These are phyloP conservation scores for Russula ochroleuca DNA, from an alignment of 768 basidiomycete species.

Conservation along the genomic window DNA sequence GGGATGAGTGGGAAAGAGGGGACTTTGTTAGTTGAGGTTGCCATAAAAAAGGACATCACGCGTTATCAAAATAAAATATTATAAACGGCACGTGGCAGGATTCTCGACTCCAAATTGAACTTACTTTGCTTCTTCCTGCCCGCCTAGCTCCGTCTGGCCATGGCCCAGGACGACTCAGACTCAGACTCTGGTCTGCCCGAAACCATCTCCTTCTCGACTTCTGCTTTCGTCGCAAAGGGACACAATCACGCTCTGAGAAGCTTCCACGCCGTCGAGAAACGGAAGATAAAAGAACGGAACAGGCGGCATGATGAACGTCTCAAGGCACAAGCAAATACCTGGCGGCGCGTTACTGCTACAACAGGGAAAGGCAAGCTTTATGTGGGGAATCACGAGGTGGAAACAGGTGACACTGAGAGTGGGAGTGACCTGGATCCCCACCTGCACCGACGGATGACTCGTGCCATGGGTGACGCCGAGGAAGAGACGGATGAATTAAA, in stretches of 20 bases:
- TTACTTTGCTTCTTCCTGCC: background rate
- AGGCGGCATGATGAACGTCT: constrained; percentile 21
- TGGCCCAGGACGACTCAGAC: constrained; percentile 16
- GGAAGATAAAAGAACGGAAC: constrained; percentile 22
- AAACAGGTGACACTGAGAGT: constrained; percentile 8
- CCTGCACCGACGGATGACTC: constrained; percentile 22
- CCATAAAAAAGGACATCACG: constrained; percentile 7
- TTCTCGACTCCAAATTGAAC: constrained; percentile 15
- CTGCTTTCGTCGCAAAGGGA: constrained; percentile 21
- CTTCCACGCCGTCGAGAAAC: constrained; percentile 17
- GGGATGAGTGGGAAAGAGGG: constrained; percentile 9
- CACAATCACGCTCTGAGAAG: constrained; percentile 13
- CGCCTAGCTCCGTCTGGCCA: background rate
- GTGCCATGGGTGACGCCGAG: constrained; percentile 27
- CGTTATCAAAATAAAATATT: constrained; percentile 2
- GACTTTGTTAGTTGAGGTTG: background rate
- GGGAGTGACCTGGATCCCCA: constrained; percentile 10
- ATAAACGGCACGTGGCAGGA: constrained; percentile 15
- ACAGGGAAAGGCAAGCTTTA: constrained; percentile 7
- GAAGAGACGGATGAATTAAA: constrained; percentile 8
- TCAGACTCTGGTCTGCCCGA: constrained; percentile 26
- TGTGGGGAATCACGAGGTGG: constrained; percentile 12
- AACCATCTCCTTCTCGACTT: constrained; percentile 22
- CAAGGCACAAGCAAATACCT: constrained; percentile 23
- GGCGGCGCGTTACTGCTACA: constrained; percentile 8